Evolutionary conservation across 306 rosid species (phyloP).

Genomic region (Begonia loranthoides): DNA sequence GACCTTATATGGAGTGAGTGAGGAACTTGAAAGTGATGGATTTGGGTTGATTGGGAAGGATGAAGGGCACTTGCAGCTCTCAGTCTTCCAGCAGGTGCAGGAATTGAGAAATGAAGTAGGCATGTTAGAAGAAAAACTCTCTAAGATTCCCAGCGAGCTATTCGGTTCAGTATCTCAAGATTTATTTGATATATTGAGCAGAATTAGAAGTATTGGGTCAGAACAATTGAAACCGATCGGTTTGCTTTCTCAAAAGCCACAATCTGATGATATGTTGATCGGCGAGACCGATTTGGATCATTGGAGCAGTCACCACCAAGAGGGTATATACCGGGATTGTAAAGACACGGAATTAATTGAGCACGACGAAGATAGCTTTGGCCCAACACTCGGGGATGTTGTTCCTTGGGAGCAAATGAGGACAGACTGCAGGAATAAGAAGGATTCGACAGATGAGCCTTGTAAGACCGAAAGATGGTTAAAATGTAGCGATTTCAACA

Average conservation of each 20-base stretch:
- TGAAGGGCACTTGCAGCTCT: constrained; percentile 64
- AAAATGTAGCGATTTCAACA: constrained; percentile 75
- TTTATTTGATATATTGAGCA: constrained; percentile 58
- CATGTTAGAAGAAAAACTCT: constrained; percentile 57
- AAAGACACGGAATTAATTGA: constrained; percentile 89
- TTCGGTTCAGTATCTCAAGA: constrained; percentile 67
- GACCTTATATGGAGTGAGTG: constrained; percentile 72
- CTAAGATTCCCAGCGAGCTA: constrained; percentile 46
- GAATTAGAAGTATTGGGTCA: constrained; percentile 60
- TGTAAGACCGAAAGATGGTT: constrained; percentile 96
- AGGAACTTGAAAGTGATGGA: constrained; percentile 73
- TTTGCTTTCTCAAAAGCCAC: constrained; percentile 51
- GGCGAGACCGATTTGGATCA: constrained; percentile 92
- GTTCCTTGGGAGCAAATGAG: constrained; percentile 93
- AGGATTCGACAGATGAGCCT: constrained; percentile 56
- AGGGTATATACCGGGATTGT: constrained; percentile 59
- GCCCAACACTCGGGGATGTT: constrained; percentile 71
- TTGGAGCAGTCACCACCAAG: constrained; percentile 80
- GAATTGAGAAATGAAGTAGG: constrained; percentile 75
- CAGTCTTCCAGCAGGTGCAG: constrained; percentile 80
- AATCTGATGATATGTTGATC: constrained; percentile 60
- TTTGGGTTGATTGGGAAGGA: constrained; percentile 80
- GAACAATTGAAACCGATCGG: constrained; percentile 44
- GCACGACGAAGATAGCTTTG: constrained; percentile 90
- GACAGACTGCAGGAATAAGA: constrained; percentile 58